A percentile compares a stretch with the other conserved stretches of the same genome.
phyloP scores from a whole-genome alignment of 108 stramenopile genomes.

The Cyclotella choctawhatcheeana region DNA sequence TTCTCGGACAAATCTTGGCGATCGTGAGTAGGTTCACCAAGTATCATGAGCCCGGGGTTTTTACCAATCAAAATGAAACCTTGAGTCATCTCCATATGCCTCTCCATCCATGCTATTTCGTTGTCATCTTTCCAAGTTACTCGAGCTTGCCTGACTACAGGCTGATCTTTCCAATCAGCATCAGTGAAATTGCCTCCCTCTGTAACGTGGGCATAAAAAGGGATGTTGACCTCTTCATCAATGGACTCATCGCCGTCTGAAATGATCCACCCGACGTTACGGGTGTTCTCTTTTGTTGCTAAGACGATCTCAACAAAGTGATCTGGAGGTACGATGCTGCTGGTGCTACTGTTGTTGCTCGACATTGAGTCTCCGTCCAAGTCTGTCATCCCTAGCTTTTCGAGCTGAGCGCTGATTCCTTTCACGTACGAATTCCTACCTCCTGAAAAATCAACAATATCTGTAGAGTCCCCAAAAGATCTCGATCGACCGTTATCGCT shows the following conservation, averaged over 20 bases:
- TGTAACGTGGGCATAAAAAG: constrained; percentile 22
- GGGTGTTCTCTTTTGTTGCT: constrained; percentile 36
- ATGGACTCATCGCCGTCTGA: constrained; percentile 16
- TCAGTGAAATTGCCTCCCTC: constrained; percentile 28
- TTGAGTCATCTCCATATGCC: constrained; percentile 41
- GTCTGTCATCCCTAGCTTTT: not conserved
- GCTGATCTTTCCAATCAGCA: constrained; percentile 35
- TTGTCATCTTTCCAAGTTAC: constrained; percentile 25
- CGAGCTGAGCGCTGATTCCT: not conserved
- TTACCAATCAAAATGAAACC: constrained; percentile 29
- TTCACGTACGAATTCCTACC: not conserved
- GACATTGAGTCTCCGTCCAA: not conserved
- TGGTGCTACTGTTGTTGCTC: not conserved
- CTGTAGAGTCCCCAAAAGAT: not conserved
- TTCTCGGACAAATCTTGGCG: constrained; percentile 36
- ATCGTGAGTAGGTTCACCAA: constrained; percentile 42
- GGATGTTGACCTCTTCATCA: constrained; percentile 15
- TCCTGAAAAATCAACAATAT: constrained; percentile 3
- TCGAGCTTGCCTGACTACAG: constrained; percentile 18
- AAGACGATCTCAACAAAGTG: constrained; percentile 27
- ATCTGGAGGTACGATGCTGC: not conserved
- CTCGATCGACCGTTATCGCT: not conserved
- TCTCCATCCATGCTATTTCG: constrained; percentile 29
- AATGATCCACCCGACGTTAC: constrained; percentile 30
- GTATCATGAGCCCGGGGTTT: constrained; percentile 20